A percentile compares a stretch with the other conserved stretches of the same genome.
These are phyloP conservation scores for Myxozyma neglecta DNA, from an alignment of 805 yeast genomes.

Conservation along the genomic window DNA sequence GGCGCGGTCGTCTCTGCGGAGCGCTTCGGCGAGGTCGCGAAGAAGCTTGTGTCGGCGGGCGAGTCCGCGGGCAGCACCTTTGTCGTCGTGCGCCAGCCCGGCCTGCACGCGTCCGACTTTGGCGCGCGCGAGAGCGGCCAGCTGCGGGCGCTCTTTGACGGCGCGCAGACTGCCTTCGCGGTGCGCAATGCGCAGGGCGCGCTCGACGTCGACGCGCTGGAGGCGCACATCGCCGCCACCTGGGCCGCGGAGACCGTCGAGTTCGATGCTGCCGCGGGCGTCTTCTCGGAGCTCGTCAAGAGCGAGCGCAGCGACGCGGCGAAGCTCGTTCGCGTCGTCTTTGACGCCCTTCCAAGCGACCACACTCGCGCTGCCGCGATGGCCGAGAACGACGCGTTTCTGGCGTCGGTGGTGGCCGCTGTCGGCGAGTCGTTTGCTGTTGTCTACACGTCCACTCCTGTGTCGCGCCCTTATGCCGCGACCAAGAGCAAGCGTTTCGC, in stretches of 20 bases:
- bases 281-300: constrained; percentile 51
- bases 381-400: constrained; percentile 35
- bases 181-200: constrained; percentile 33
- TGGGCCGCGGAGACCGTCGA: constrained; percentile 54
- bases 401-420: constrained; percentile 36
- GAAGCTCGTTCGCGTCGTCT: constrained; percentile 60
- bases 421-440: constrained; percentile 42
- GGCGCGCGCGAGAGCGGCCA: constrained; percentile 28
- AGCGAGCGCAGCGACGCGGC: constrained; percentile 68
- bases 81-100: constrained; percentile 47
- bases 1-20: constrained; percentile 28
- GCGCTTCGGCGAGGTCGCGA: constrained; percentile 29
- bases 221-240: constrained; percentile 46
- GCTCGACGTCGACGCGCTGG: constrained; percentile 47
- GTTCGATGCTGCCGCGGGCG: constrained; percentile 46
- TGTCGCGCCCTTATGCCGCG: constrained; percentile 21
- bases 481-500: constrained; percentile 21
- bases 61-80: constrained; percentile 17
- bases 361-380: constrained; percentile 29
- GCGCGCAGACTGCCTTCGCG: constrained; percentile 31
- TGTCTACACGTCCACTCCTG: constrained; percentile 40
- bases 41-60: constrained; percentile 28
- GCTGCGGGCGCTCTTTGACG: constrained; percentile 26
- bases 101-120: constrained; percentile 36
- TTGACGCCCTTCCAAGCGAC: constrained; percentile 50